Percentiles rank a stretch among this genome's conserved stretches.
Evolutionary conservation across 176 grass and related monocot species (phyloP).

Genomic region (Paspalum vaginatum): DNA sequence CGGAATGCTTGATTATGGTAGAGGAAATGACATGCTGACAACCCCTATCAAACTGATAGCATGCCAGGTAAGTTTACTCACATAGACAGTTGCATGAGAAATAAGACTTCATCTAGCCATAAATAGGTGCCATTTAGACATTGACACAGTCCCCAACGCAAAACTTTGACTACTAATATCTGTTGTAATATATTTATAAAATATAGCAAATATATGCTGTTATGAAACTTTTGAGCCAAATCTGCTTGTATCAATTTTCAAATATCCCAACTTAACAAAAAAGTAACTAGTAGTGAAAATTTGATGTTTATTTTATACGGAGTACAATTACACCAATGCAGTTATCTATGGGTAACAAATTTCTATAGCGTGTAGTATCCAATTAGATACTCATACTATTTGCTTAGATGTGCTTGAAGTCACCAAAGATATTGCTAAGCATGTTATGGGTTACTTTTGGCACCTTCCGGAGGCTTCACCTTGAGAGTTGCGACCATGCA

Average conservation of each 20-base stretch:
- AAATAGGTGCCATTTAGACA: not conserved
- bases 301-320: not conserved
- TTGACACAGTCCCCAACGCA: not conserved
- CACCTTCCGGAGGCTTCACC: not conserved
- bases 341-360: not conserved
- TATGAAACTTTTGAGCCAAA: not conserved
- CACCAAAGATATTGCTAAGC: not conserved
- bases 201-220: not conserved
- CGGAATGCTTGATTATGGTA: slow-evolving; percentile 3
- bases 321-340: not conserved
- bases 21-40: slow-evolving; percentile 4
- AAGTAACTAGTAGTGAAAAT: not conserved
- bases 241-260: not conserved
- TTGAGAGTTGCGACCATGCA: not conserved
- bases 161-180: not conserved
- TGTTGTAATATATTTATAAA: not conserved
- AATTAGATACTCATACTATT: slow-evolving; percentile 22
- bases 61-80: not conserved
- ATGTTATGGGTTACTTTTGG: not conserved
- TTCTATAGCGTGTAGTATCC: not conserved
- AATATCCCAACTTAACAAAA: not conserved
- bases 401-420: slow-evolving; percentile 1
- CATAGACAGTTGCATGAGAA: slow-evolving; percentile 13
- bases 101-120: not conserved
- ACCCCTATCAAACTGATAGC: slow-evolving; percentile 3